Evolutionary conservation across 2,329 filamentous ascomycete species (phyloP).

Genomic region (Neophaeococcomyces mojaviensis): DNA sequence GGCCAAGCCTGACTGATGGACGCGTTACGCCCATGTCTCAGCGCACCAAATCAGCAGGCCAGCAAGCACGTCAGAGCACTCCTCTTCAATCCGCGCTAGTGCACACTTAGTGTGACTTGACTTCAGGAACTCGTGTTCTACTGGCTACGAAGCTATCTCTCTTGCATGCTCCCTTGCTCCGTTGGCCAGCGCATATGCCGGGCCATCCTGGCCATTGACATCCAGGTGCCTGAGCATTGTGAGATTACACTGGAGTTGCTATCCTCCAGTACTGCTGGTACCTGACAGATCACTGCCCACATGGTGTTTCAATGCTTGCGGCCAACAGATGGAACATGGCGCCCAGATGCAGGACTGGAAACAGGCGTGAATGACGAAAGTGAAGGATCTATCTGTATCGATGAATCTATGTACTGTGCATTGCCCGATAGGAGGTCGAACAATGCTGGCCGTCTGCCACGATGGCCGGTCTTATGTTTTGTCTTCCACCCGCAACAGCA

Average conservation of each 20-base stretch:
- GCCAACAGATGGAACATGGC: no score
- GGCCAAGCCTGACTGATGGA: slow-evolving; percentile 1
- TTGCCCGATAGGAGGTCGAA: no score
- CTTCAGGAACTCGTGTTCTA: slow-evolving; percentile 5
- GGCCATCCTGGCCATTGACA: background rate
- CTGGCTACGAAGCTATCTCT: slow-evolving; percentile 1
- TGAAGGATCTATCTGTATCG: no score
- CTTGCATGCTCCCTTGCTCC: slow-evolving; percentile 1
- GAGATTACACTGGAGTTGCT: no score
- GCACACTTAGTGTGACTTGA: slow-evolving; percentile 2
- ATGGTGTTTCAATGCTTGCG: no score
- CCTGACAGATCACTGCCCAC: no score
- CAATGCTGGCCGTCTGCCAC: no score
- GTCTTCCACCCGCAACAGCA: background rate
- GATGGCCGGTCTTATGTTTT: no score
- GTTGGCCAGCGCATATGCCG: slow-evolving; percentile 7
- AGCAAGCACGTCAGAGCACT: background rate
- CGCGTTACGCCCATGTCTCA: slow-evolving; percentile 4
- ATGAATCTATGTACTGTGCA: no score
- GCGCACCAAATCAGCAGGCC: background rate
- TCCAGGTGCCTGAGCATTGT: background rate
- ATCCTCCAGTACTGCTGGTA: no score
- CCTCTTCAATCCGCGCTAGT: slow-evolving; percentile 2
- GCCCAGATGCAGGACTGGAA: no score
- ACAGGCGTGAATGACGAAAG: no score